Conservation (phyloP, 257 asterid species). For the Capsicum baccatum region DNA sequence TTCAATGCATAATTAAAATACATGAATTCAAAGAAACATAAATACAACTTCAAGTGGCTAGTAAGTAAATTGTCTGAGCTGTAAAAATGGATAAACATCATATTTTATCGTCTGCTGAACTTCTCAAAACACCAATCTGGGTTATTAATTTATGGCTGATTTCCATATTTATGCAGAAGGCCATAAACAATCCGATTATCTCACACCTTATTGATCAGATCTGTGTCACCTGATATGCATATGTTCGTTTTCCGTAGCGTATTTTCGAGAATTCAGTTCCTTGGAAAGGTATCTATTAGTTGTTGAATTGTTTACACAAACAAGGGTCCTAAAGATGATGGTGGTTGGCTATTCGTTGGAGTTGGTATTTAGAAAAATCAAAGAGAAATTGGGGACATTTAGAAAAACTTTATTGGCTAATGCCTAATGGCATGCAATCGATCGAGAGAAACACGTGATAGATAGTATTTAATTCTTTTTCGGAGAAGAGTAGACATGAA, state of each 20-base stretch:
- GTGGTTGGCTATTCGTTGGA: background rate
- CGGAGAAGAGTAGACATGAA: slow-evolving; percentile 1
- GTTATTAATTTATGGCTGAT: slow-evolving; percentile 13
- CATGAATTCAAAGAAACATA: background rate
- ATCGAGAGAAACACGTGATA: slow-evolving; percentile 6
- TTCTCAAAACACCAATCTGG: background rate
- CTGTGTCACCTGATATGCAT: slow-evolving; percentile 9
- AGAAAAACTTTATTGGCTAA: background rate
- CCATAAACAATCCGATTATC: background rate
- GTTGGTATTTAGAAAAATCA: background rate
- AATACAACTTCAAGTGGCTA: slow-evolving; percentile 16
- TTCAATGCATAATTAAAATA: background rate
- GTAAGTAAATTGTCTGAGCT: slow-evolving; percentile 4
- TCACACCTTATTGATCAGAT: background rate
- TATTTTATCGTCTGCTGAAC: slow-evolving; percentile 3
- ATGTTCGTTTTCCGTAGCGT: background rate
- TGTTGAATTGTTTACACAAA: slow-evolving; percentile 18
- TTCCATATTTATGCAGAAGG: slow-evolving; percentile 19
- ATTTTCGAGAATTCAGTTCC: background rate
- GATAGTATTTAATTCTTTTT: background rate
- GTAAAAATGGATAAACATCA: slow-evolving; percentile 19
- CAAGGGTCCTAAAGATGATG: slow-evolving; percentile 3
- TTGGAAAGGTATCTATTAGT: background rate
- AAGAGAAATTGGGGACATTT: background rate
- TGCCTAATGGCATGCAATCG: background rate